These are phyloP conservation scores for Penicillium robsamsonii DNA, from an alignment of 495 filamentous ascomycete genomes.

Conservation along the genomic window DNA sequence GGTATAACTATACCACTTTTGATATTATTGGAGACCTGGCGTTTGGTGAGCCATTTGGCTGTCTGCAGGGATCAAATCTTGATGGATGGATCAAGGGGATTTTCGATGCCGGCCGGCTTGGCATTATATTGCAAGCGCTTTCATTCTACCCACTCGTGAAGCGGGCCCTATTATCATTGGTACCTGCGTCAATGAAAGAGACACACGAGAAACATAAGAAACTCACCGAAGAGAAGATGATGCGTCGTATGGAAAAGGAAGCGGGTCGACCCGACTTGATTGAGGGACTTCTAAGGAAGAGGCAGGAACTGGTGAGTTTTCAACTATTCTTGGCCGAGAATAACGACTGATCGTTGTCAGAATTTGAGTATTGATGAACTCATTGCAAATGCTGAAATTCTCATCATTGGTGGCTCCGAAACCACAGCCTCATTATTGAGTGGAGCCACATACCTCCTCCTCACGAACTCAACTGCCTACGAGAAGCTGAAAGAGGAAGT, in stretches of 20 bases:
- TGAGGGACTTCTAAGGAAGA: constrained; percentile 48
- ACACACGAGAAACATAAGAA: constrained; percentile 36
- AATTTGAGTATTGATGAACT: constrained; percentile 40
- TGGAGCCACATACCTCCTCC: constrained; percentile 52
- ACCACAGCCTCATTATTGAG: constrained; percentile 59
- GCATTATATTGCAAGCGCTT: constrained; percentile 32
- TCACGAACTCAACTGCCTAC: constrained; percentile 41
- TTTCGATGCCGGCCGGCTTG: constrained; percentile 33
- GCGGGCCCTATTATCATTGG: constrained; percentile 14
- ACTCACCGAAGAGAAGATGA: constrained; percentile 38
- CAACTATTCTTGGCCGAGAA: not conserved
- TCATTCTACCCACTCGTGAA: constrained; percentile 35
- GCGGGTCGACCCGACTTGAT: constrained; percentile 47
- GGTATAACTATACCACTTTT: constrained; percentile 61
- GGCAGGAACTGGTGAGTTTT: constrained; percentile 41
- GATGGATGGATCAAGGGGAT: constrained; percentile 56
- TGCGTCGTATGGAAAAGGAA: constrained; percentile 38
- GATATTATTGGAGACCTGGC: constrained; percentile 61
- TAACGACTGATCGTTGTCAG: constrained; percentile 13
- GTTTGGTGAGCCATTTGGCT: constrained; percentile 59
- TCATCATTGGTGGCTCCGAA: constrained; percentile 57
- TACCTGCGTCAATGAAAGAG: constrained; percentile 21
- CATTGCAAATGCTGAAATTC: constrained; percentile 36
- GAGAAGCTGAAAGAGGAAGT: constrained; percentile 51
- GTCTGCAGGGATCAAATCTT: constrained; percentile 45